Evolutionary conservation across 805 yeast species (phyloP).

Genomic region (Sungouiella thailandica): DNA sequence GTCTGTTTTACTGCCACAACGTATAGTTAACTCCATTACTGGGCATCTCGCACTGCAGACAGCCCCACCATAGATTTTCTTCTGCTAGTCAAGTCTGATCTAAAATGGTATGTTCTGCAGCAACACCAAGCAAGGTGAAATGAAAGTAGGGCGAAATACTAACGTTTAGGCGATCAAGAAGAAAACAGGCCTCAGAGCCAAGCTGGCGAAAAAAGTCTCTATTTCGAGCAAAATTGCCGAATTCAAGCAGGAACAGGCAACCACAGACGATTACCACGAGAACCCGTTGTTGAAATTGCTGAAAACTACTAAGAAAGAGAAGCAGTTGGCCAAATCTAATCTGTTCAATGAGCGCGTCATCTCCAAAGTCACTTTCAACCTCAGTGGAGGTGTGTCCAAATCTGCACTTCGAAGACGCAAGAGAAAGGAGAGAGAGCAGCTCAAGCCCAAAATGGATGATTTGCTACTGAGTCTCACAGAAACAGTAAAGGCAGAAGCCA

Average conservation of each 20-base stretch:
- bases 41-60: conserved; percentile 1
- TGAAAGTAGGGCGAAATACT: too few species aligned
- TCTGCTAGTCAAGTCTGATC: neutral
- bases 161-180: conserved; percentile 33
- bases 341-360: conserved; percentile 29
- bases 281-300: conserved; percentile 50
- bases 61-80: neutral
- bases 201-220: conserved; percentile 19
- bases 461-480: conserved; percentile 49
- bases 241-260: conserved; percentile 17
- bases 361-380: conserved; percentile 24
- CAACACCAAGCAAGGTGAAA: too few species aligned
- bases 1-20: too few species aligned
- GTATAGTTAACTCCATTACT: too few species aligned
- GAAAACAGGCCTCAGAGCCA: conserved; percentile 32
- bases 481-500: conserved; percentile 13
- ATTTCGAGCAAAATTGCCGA: conserved; percentile 24
- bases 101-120: conserved; percentile 7
- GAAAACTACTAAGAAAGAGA: conserved; percentile 51
- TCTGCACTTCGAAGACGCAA: conserved; percentile 63
- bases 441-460: conserved; percentile 66
- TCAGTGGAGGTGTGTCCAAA: conserved; percentile 53
- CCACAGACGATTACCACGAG: conserved; percentile 21
- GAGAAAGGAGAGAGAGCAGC: conserved; percentile 52
- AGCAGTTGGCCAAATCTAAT: conserved; percentile 36